phyloP scores from a whole-genome alignment of 1,139 yeast species.

The Yamadazyma dushanensis region DNA sequence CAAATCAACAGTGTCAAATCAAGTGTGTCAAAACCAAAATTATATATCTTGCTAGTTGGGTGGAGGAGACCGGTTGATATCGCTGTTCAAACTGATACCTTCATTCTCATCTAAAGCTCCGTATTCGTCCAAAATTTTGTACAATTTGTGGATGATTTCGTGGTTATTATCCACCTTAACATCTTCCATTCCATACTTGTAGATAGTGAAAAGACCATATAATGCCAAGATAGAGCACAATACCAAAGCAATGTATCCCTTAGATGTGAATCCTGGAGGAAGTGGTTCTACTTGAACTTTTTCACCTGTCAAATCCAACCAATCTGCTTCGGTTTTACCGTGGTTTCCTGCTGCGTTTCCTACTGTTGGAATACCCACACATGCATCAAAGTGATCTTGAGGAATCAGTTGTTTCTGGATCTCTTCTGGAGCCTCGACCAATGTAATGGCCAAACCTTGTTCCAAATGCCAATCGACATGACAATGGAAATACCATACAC shows the following conservation, averaged over 20 bases:
- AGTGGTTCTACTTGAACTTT: constrained; percentile 61
- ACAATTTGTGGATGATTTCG: constrained; percentile 51
- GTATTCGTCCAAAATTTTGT: constrained; percentile 37
- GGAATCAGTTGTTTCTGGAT: constrained; percentile 59
- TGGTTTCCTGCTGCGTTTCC: constrained; percentile 90
- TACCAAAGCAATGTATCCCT: constrained; percentile 85
- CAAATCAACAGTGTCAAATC: too few relatives aligned
- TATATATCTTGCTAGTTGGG: not conserved
- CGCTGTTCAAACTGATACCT: constrained; percentile 18
- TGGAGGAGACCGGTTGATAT: constrained; percentile 2
- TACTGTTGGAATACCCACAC: constrained; percentile 49
- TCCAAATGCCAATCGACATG: constrained; percentile 67
- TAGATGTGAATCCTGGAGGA: constrained; percentile 86
- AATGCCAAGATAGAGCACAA: constrained; percentile 79
- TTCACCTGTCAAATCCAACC: constrained; percentile 69
- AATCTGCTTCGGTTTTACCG: constrained; percentile 40
- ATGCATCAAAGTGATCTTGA: constrained; percentile 57
- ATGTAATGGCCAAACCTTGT: constrained; percentile 55
- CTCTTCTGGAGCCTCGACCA: constrained; percentile 53
- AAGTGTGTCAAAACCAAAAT: not conserved
- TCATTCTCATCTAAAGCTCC: constrained; percentile 22
- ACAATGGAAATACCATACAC: constrained; percentile 67
- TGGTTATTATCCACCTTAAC: constrained; percentile 55
- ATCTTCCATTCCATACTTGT: constrained; percentile 82
- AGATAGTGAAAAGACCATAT: constrained; percentile 73